A percentile compares a stretch with the other conserved stretches of the same genome.
Conservation (phyloP, 176 grass and related monocot genomes). For the Leersia perrieri region DNA sequence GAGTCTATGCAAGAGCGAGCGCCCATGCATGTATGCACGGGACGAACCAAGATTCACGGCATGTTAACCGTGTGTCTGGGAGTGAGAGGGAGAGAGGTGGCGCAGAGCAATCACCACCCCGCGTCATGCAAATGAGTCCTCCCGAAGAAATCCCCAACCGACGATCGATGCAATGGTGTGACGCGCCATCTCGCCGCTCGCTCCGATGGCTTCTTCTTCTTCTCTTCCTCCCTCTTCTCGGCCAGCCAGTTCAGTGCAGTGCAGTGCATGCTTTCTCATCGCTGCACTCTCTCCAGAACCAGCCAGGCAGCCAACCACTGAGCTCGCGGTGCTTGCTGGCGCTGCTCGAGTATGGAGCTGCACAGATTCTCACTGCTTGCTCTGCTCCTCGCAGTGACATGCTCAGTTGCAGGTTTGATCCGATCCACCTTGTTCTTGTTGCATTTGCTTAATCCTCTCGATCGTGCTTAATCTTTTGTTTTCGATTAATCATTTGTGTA, state of each 20-base stretch:
- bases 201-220: neutral
- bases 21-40: neutral
- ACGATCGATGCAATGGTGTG: constrained; percentile 24
- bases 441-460: neutral
- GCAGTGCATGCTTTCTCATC: constrained; percentile 9
- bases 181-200: constrained; percentile 42
- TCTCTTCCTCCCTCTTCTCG: neutral
- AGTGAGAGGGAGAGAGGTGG: constrained; percentile 42
- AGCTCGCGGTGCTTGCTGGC: neutral
- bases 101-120: constrained; percentile 35
- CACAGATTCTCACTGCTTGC: neutral
- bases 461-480: too few relatives aligned
- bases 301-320: neutral
- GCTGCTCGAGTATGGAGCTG: constrained; percentile 24
- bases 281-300: constrained; percentile 2
- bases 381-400: constrained; percentile 36
- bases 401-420: constrained; percentile 56
- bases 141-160: constrained; percentile 49
- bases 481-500: neutral
- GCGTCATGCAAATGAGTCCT: constrained; percentile 34
- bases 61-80: neutral
- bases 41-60: neutral
- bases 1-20: too few relatives aligned
- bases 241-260: too few relatives aligned
- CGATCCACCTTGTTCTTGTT: neutral